These are phyloP conservation scores for Bipolaris oryzae DNA, from an alignment of 2,329 filamentous ascomycete species.

Conservation along the genomic window DNA sequence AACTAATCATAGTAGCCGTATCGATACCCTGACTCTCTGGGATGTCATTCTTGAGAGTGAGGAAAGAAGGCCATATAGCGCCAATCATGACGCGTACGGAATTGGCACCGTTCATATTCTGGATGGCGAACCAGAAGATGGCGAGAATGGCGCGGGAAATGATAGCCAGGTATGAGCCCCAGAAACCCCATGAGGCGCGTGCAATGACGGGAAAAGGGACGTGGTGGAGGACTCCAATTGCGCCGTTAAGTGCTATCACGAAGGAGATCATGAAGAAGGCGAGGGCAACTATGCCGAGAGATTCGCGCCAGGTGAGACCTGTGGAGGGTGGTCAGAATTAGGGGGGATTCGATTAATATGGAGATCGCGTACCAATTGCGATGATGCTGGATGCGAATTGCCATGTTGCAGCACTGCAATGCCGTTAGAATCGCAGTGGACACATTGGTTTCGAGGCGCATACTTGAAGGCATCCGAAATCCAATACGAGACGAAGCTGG, in stretches of 20 bases:
- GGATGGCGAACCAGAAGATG: conserved; percentile 69
- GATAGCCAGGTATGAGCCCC: conserved; percentile 62
- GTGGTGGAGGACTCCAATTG: conserved; percentile 55
- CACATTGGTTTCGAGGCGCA: background rate
- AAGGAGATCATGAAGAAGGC: conserved; percentile 61
- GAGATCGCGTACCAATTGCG: conserved; percentile 37
- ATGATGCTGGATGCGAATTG: conserved; percentile 53
- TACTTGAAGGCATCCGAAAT: conserved; percentile 60
- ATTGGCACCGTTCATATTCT: conserved; percentile 67
- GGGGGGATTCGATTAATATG: background rate
- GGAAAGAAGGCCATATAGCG: conserved; percentile 65
- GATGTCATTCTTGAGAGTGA: conserved; percentile 59
- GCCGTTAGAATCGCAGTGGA: conserved; percentile 7
- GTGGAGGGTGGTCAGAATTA: conserved; percentile 1
- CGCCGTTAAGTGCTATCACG: conserved; percentile 67
- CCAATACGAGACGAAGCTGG: conserved; percentile 58
- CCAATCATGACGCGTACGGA: conserved; percentile 58
- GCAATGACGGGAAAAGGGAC: conserved; percentile 63
- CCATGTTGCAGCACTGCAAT: conserved; percentile 57
- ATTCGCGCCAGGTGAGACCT: conserved; percentile 63
- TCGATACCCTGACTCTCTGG: conserved; percentile 60
- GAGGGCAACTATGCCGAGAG: conserved; percentile 59
- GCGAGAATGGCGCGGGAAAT: conserved; percentile 61
- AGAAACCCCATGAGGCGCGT: conserved; percentile 62
- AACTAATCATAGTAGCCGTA: conserved; percentile 61